Percentiles rank a stretch among this genome's conserved stretches.
phyloP scores from a whole-genome alignment of 805 yeast genomes.

The Candida morakotiae region DNA sequence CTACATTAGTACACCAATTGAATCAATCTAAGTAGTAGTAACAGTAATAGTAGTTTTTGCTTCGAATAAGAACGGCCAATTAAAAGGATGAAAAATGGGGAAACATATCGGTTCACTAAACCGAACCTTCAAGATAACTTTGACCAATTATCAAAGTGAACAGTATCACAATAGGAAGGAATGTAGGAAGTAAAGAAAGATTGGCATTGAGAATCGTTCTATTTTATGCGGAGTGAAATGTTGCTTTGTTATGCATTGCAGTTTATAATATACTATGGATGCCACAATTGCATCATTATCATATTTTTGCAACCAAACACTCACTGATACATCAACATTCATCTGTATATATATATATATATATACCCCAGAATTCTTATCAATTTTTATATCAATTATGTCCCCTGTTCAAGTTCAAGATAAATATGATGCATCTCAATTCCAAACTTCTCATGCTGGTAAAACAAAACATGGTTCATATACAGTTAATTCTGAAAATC shows the following conservation, averaged over 20 bases:
- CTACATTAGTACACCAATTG: no score
- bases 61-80: no score
- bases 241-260: no score
- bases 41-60: no score
- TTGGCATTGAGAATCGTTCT: neutral
- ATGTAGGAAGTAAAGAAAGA: no score
- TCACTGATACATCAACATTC: no score
- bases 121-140: no score
- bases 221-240: neutral
- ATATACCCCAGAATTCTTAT: neutral
- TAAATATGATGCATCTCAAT: constrained; percentile 22
- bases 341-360: neutral
- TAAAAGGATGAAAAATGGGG: no score
- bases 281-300: constrained; percentile 5
- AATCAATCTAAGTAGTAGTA: no score
- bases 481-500: constrained; percentile 21
- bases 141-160: no score
- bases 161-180: no score
- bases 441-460: constrained; percentile 16
- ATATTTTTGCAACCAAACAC: constrained; percentile 4
- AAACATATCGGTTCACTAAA: no score
- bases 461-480: constrained; percentile 20
- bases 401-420: constrained; percentile 14
- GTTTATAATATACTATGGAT: neutral
- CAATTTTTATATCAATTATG: constrained; percentile 2